Percentiles rank a stretch among this genome's conserved stretches.
These are phyloP conservation scores for Moesziomyces antarcticus DNA, from an alignment of 1,284 basidiomycete species.

Conservation along the genomic window DNA sequence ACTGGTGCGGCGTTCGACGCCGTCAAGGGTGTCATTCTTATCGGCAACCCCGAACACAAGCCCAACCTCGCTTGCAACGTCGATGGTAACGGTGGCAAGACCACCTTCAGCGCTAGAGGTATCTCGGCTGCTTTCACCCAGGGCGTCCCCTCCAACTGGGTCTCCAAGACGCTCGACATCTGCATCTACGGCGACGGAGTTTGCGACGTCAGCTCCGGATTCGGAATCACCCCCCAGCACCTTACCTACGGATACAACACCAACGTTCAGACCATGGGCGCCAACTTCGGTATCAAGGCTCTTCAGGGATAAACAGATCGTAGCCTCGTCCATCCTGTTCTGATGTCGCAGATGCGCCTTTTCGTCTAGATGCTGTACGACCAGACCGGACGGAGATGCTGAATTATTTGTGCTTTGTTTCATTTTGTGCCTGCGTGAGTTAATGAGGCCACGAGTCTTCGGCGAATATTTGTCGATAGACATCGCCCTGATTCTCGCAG, in stretches of 20 bases:
- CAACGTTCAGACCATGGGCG: conserved; percentile 50
- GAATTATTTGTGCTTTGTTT: too few relatives aligned
- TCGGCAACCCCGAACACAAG: conserved; percentile 64
- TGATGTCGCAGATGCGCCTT: neutral
- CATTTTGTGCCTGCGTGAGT: too few relatives aligned
- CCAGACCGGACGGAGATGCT: too few relatives aligned
- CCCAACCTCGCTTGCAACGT: conserved; percentile 62
- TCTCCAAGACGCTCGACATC: conserved; percentile 62
- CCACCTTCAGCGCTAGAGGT: conserved; percentile 48
- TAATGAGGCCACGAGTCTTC: too few relatives aligned
- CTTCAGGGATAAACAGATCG: conserved; percentile 8
- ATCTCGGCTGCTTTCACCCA: conserved; percentile 14
- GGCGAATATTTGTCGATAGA: too few relatives aligned
- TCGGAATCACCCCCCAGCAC: conserved; percentile 58
- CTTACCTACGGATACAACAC: conserved; percentile 47
- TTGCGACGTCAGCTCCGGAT: conserved; percentile 52
- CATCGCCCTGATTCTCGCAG: too few relatives aligned
- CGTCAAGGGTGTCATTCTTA: conserved; percentile 64
- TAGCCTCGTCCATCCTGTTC: neutral
- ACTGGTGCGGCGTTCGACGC: conserved; percentile 48
- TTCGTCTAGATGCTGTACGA: too few relatives aligned
- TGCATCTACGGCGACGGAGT: conserved; percentile 64
- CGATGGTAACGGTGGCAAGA: conserved; percentile 57
- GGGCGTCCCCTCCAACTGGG: conserved; percentile 53
- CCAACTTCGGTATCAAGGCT: conserved; percentile 46